Evolutionary conservation across 768 basidiomycete species (phyloP), one percentile per base, ranked within the genome.

Genomic region (Russula dissimulans): DNA sequence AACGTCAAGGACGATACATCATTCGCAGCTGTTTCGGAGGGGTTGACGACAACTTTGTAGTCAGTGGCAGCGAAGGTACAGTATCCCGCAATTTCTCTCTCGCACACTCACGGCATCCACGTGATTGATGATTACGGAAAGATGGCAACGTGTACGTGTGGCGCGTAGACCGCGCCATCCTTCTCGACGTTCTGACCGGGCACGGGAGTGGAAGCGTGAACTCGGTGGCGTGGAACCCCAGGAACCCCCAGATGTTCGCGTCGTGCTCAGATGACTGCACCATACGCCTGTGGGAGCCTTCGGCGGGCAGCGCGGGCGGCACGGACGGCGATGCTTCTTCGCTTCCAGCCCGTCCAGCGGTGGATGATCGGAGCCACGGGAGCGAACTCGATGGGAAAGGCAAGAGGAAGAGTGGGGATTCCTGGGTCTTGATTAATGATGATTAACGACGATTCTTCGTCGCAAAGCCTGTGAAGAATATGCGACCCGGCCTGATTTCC

Each of bases 21-120:
- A 89, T 98, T 61, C 83, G 91, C 60, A 91, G 90, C 71, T 95
- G 91, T 69, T 97, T 98, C 72, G 97, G 95, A 32, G 95, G 95
- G 32, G 76, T 86, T 54, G 85, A 89, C 67, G 87, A 86, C 54
- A 91, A 88, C 69, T 94, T 95, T 69, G 81, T 99, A 53, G 81
- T 92, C 62, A 93, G 90, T 68, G 97, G 95, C 22, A 95, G 93
- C 69, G 95, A 97, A 84, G 95, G 95, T 91, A 65, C 54, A 81
- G 66, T 41, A 43, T 48, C 47, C 58, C 29, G 48, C n/a, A 42
- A 36, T 42, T 56, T n/a, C 45, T 41, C 39, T 48, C 39, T 63
- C 55, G 15, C 39, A n/a, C 45, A 56, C 38, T 55, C 46, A 54
- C 54, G 51, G 36, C 10, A 5, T 36, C 36, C 29, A 45, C 48